Evolutionary conservation across 345 rosid genomes (phyloP), one percentile per base, ranked within the genome.

Genomic region (Clausena lansium): DNA sequence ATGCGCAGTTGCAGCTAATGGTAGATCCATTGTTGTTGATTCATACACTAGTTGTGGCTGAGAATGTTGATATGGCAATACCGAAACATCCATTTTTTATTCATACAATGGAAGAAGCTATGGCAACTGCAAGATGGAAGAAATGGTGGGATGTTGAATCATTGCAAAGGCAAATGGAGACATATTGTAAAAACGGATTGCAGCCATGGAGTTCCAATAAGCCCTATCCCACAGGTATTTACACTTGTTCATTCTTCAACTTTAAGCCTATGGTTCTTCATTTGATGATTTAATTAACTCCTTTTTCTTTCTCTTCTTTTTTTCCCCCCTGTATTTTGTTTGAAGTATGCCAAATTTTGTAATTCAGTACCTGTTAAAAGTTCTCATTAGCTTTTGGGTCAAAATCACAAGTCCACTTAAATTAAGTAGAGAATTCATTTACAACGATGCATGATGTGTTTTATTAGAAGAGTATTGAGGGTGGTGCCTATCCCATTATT

Each of bases 81-180:
- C 88, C 99, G 1, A 92, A 79, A 50, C 99, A 95, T 74, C 99
- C 99, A 0, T 86, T 80, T 66, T 93, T 80, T 67, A 64, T 81
- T 24, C 87, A 95, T 80, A 89, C 99, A 0, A 88, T 95, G 95
- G 99, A 95, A 76, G 98, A 95, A 78, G 99, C 99, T 0, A 83
- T 95, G 89, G 99, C 98, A 19, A 95, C 98, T 0, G 97, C 97
- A 0, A 86, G 98, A 86, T 95, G 99, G 99, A 90, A 86, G 86
- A 95, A 95, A 75, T 95, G 98, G 98, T 67, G 82, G 63, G 95
- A 95, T 78, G 84, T 93, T 20, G 84, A 82, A n/a, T 85, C 88
- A 7, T 73, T 95, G 86, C 85, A 87, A 82, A 60, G 59, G 63
- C 99, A 95, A 77, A 93, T 95, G 93, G 99, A 95, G 90, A 88